These are phyloP conservation scores for Botrytis galanthina DNA, from an alignment of 2,329 filamentous ascomycete species.

Conservation along the genomic window DNA sequence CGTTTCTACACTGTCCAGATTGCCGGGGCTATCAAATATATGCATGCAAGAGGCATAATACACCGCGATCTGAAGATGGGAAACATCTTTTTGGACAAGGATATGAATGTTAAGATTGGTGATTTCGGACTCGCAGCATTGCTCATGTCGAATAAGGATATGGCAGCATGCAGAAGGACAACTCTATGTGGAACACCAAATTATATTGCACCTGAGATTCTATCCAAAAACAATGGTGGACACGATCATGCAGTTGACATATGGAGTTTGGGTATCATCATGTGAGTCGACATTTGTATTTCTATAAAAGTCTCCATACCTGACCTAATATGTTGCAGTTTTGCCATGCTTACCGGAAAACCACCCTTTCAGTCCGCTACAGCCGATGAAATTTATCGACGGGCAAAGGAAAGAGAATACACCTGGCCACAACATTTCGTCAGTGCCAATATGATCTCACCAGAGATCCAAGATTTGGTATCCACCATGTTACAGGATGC, in stretches of 20 bases:
- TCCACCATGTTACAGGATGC: slow-evolving; percentile 73
- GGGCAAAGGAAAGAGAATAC: slow-evolving; percentile 69
- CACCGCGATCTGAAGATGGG: slow-evolving; percentile 97
- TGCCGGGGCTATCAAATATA: slow-evolving; percentile 95
- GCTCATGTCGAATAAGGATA: slow-evolving; percentile 86
- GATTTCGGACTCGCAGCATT: slow-evolving; percentile 95
- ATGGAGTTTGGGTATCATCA: slow-evolving; percentile 97
- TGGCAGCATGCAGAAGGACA: slow-evolving; percentile 75
- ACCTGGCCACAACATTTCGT: slow-evolving; percentile 71
- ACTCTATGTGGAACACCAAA: slow-evolving; percentile 97
- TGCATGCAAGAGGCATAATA: slow-evolving; percentile 93
- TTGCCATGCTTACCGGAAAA: slow-evolving; percentile 94
- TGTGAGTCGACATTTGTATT: slow-evolving; percentile 52
- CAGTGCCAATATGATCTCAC: slow-evolving; percentile 67
- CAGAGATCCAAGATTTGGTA: slow-evolving; percentile 75
- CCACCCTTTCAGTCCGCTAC: slow-evolving; percentile 94
- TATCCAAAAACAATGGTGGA: slow-evolving; percentile 89
- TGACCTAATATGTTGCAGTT: slow-evolving; percentile 50
- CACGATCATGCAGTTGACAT: slow-evolving; percentile 98
- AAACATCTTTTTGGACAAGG: slow-evolving; percentile 89
- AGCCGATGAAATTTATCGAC: slow-evolving; percentile 80
- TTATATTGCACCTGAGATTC: slow-evolving; percentile 94
- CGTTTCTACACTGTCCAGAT: slow-evolving; percentile 93
- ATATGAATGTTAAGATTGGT: slow-evolving; percentile 98
- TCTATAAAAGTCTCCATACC: slow-evolving; percentile 26